Conservation (phyloP, 345 rosid genomes). For the Litchi chinensis region DNA sequence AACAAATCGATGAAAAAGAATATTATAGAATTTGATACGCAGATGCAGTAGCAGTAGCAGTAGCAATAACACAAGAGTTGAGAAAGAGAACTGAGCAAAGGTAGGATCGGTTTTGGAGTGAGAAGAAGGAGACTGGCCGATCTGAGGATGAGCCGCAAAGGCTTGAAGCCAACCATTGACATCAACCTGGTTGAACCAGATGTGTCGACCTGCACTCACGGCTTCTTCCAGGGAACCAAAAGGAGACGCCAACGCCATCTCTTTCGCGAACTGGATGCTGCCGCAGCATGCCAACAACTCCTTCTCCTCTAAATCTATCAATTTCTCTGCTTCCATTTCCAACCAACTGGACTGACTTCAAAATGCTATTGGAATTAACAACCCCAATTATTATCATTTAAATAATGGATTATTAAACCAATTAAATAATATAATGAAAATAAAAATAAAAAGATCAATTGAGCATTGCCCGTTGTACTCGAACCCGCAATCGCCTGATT, state of each 20-base stretch:
- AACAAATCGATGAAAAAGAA: neutral
- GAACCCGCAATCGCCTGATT: neutral
- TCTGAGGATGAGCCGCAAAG: slow-evolving; percentile 89
- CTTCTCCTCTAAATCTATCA: slow-evolving; percentile 53
- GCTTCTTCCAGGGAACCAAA: slow-evolving; percentile 56
- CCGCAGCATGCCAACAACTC: slow-evolving; percentile 80
- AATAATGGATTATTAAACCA: no score
- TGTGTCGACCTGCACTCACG: slow-evolving; percentile 54
- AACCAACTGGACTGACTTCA: no score
- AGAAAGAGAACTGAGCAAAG: slow-evolving; percentile 50
- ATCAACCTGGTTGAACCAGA: slow-evolving; percentile 90
- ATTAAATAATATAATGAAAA: no score
- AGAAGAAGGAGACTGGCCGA: slow-evolving; percentile 60
- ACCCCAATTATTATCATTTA: no score
- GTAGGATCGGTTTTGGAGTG: slow-evolving; percentile 25
- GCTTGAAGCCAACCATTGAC: slow-evolving; percentile 90
- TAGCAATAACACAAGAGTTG: neutral
- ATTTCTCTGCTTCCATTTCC: slow-evolving; percentile 13
- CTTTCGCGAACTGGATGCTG: slow-evolving; percentile 65
- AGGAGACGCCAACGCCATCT: slow-evolving; percentile 66
- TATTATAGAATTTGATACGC: neutral
- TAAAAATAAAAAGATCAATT: neutral
- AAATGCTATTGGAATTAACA: no score
- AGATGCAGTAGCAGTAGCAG: slow-evolving; percentile 3
- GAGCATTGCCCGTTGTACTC: neutral